Evolutionary conservation across 495 filamentous ascomycete genomes (phyloP), one percentile per base, ranked within the genome.

Genomic region (Aspergillus ellipticus): DNA sequence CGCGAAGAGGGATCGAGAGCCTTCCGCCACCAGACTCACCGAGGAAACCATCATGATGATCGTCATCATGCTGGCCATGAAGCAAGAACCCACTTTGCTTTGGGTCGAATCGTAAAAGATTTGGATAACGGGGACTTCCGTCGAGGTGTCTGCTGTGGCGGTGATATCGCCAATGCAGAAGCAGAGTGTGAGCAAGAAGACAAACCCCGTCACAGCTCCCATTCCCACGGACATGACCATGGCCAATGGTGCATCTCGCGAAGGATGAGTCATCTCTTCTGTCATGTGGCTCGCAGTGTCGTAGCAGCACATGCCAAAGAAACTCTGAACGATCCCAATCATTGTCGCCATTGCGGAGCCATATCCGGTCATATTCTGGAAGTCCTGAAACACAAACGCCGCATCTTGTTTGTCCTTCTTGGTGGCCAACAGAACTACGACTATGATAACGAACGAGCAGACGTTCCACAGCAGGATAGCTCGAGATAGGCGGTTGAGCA

Each of bases 311-410:
- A 82, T 81, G 19, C 78, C 78, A 52, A 82, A 82, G 0, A 75
- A 71, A 51, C 67, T 71, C 52, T 82, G 80, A 4, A 83, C 57
- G 20, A 80, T 69, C 2, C 79, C 79, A 13, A 82, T 50, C 15
- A 82, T 71, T 0, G 74, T 76, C 6, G 73, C 67, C 62, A 79
- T 81, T 2, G 73, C 66, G 9, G 68, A 53, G 17, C 67, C 65
- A 42, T 82, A 79, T 16, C 80, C 80, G 6, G 77, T 79, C 43
- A 71, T 69, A 47, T 82, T 82, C 59, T 81, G 72, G 58, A 83
- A 81, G n/a, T 80, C 70, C 7, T 60, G 49, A 61, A 82, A 81
- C 28, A 82, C 80, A 43, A 83, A 82, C 43, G 64, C 67, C 6
- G 79, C 72, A 3, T 69, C 58, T 54, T 80, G 75, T 56, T 81